Conservation (phyloP, 148 eudicot genomes). For the Vaccinium corymbosum region DNA sequence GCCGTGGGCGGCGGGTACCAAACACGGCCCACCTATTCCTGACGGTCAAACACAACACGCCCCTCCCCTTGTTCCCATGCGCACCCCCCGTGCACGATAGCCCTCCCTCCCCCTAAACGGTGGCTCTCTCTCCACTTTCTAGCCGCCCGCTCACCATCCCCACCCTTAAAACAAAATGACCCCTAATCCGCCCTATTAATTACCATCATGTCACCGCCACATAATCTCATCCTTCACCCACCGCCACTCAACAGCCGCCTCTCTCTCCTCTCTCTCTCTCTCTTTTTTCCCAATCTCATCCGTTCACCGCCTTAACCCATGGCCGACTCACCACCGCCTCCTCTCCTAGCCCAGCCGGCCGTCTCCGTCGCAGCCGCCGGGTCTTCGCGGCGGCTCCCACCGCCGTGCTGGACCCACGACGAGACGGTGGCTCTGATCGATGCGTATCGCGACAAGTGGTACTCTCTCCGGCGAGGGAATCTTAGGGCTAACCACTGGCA, state of each 20-base stretch:
- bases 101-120: slow-evolving; percentile 22
- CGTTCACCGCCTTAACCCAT: not conserved
- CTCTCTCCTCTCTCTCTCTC: not conserved
- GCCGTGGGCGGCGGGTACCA: slow-evolving; percentile 9
- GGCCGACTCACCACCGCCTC: slow-evolving; percentile 1
- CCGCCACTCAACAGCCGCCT: not conserved
- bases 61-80: not conserved
- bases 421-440: slow-evolving; percentile 71
- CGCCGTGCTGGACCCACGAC: slow-evolving; percentile 95
- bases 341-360: slow-evolving; percentile 6
- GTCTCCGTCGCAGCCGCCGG: not conserved
- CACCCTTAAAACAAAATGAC: not conserved
- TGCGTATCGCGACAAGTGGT: slow-evolving; percentile 71
- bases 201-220: not conserved
- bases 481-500: slow-evolving; percentile 81
- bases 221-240: not conserved
- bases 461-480: slow-evolving; percentile 72
- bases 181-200: not conserved
- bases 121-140: slow-evolving; percentile 12
- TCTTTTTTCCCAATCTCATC: no score
- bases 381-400: slow-evolving; percentile 62
- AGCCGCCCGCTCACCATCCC: slow-evolving; percentile 19
- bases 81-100: slow-evolving; percentile 24
- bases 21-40: not conserved
- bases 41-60: slow-evolving; percentile 4